These are phyloP conservation scores for Neostapfia colusana DNA, from an alignment of 176 grass and related monocot species.

Conservation along the genomic window DNA sequence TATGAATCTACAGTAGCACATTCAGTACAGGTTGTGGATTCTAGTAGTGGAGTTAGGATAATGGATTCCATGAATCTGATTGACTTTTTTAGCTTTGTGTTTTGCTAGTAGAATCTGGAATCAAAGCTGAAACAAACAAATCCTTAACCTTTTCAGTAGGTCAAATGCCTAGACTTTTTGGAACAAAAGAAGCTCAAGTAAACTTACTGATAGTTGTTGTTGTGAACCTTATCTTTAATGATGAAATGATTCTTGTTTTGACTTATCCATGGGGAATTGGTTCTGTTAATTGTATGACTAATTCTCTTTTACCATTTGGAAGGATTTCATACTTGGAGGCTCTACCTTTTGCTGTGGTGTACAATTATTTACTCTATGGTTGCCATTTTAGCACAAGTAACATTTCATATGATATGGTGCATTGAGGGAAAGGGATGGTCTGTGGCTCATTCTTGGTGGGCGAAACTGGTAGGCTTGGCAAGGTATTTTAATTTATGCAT, in stretches of 20 bases:
- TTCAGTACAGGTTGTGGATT: neutral
- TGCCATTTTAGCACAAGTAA: slow-evolving; percentile 70
- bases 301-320: slow-evolving; percentile 41
- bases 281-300: slow-evolving; percentile 4
- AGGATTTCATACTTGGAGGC: slow-evolving; percentile 73
- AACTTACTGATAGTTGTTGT: neutral
- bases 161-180: neutral
- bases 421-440: slow-evolving; percentile 69
- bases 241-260: slow-evolving; percentile 13
- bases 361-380: slow-evolving; percentile 77
- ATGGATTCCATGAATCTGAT: neutral
- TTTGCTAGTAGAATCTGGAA: neutral
- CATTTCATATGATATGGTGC: slow-evolving; percentile 81
- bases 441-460: slow-evolving; percentile 72
- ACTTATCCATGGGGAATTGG: slow-evolving; percentile 1
- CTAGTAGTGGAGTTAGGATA: neutral
- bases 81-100: neutral
- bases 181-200: neutral
- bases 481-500: slow-evolving; percentile 56
- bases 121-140: neutral
- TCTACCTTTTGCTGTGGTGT: slow-evolving; percentile 63
- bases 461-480: slow-evolving; percentile 70
- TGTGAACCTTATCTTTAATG: slow-evolving; percentile 6
- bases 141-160: slow-evolving; percentile 1
- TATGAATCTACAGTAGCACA: neutral